phyloP scores from a whole-genome alignment of 306 rosid genomes.

The Luffa aegyptiaca region DNA sequence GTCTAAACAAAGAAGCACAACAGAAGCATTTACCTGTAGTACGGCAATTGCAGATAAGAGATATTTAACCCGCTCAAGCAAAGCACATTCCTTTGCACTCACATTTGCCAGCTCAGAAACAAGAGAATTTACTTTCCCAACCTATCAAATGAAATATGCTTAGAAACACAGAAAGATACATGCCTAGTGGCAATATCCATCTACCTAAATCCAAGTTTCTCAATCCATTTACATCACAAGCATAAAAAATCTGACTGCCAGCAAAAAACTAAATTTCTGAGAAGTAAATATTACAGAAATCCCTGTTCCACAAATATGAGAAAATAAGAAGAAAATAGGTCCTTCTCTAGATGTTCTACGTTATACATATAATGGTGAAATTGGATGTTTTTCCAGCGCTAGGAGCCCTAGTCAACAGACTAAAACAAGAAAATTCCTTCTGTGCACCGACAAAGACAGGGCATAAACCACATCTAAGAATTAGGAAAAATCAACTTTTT shows the following conservation, averaged over 20 bases:
- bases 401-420: not conserved
- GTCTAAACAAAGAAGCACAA: conserved; percentile 3
- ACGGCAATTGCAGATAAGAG: conserved; percentile 55
- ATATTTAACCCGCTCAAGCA: conserved; percentile 65
- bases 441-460: not conserved
- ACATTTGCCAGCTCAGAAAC: conserved; percentile 48
- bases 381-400: not conserved
- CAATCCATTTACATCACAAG: not conserved
- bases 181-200: not conserved
- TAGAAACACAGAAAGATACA: not conserved
- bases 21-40: conserved; percentile 43
- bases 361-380: not conserved
- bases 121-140: conserved; percentile 48
- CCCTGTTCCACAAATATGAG: not conserved
- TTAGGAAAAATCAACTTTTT: not conserved
- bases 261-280: not conserved
- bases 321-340: not conserved
- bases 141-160: conserved; percentile 46
- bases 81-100: conserved; percentile 54
- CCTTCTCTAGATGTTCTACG: not conserved
- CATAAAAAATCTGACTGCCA: not conserved
- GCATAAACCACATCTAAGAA: not conserved
- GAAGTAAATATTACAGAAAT: not conserved
- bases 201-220: not conserved
- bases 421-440: not conserved